Evolutionary conservation across 345 rosid species (phyloP), one percentile per base, ranked within the genome.

Genomic region (Rhodomyrtus tomentosa): DNA sequence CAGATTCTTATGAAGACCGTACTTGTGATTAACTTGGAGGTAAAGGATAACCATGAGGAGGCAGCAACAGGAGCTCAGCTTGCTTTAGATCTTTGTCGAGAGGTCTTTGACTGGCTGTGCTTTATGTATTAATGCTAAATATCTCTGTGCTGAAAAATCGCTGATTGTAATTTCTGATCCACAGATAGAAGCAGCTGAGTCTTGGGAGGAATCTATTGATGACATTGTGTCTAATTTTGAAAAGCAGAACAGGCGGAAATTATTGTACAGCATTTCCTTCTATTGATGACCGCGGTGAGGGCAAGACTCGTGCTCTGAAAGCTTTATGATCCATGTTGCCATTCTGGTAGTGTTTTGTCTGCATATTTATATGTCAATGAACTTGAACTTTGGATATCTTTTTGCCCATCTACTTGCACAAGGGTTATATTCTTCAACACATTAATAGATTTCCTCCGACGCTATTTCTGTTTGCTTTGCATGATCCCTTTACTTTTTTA

Each of bases 41-140:
- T 97, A 62, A 97, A 96, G 92, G 99, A 96, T 84, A 96, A 95
- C 89, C 98, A 96, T 55, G 98, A 96, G 85, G 99, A 95, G 89
- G 99, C 99, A 62, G 98, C 99, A 24, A 83, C 91, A 10, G 99
- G 99, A 82, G 99, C 92, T 85, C 93, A 93, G 58, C 95, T 94
- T 51, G 89, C 98, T 59, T 90, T 94, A 85, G 98, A 96, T 85
- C 92, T 96, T 81, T 96, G 99, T 88, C 96, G 91, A 89, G 95
- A 93, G 95, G 98, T 94, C 54, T 81, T 38, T 48, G 27, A 53
- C 0, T 58, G n/a, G 27, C 29, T 27, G 14, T 21, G 21, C 76
- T 16, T 62, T 84, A 58, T 16, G 32, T 45, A 36, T 16, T 18
- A 36, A 68, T 36, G 45, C 45, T 18, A 18, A 68, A 68, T 68